Evolutionary conservation across 2,329 filamentous ascomycete species (phyloP), one percentile per base, ranked within the genome.

Genomic region (Trichophyton verrucosum): DNA sequence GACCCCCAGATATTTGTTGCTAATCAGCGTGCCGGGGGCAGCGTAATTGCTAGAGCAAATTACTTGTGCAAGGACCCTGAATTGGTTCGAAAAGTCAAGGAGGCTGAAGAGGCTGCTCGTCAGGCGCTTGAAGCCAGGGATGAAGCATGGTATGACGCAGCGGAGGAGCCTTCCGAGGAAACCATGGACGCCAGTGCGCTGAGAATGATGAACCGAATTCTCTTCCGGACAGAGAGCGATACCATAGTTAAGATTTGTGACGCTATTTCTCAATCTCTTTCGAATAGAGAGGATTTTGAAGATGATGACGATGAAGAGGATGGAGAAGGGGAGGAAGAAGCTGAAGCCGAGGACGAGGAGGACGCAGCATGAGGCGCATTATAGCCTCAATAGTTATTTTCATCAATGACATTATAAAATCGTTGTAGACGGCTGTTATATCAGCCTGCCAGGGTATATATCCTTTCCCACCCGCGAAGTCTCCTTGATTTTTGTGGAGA

Each of bases 11-110:
- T 65, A 42, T 66, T 65, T 49, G 56, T 59, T 6, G 36, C 38
- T 6, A 64, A 57, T 8, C 38, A 65, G 47, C 65, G 65, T 11
- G 62, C 63, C 17, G 65, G 63, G 3, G 58, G 53, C 9, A 62
- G 47, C 22, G 59, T 65, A 8, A 51, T 61, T 9, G 46, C 51
- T 20, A 61, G 65, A 27, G 61, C 59, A 38, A 30, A 61, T 17
- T 65, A 63, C 57, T 58, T 66, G 9, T 56, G 47, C 27, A 38
- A 64, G 42, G 64, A 66, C 40, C 20, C 20, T 5, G 49, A 42
- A 8, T 57, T 66, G 6, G 60, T 64, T 4, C 3, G 17, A 17
- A 24, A 9, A 17, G 55, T 57, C 1, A 44, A 24, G 15, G 36
- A 42, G 17, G 55, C 55, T 22, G 55, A 57, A 44, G 13, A 30